Evolutionary conservation across 192 early-diverging fungal species (phyloP).

Genomic region (Coemansia sp.): DNA sequence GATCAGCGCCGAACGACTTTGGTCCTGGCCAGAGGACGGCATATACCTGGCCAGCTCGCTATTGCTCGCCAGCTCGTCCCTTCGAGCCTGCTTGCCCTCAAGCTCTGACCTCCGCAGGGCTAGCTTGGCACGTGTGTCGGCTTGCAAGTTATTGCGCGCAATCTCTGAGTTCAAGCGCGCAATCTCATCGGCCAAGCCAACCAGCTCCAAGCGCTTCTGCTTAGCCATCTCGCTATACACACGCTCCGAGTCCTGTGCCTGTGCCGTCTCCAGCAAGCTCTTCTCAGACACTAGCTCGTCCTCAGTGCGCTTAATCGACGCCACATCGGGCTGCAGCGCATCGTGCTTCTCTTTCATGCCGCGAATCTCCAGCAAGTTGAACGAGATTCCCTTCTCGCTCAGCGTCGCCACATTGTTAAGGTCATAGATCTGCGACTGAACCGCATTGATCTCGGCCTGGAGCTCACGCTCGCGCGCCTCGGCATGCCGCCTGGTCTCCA

Average conservation of each 20-base stretch:
- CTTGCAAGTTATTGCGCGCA: slow-evolving; percentile 57
- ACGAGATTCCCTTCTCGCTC: slow-evolving; percentile 19
- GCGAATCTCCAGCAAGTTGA: slow-evolving; percentile 21
- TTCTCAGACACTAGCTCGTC: slow-evolving; percentile 34
- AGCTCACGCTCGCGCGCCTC: slow-evolving; percentile 21
- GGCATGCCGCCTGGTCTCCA: slow-evolving; percentile 14
- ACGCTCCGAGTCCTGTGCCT: slow-evolving; percentile 11
- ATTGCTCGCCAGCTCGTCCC: slow-evolving; percentile 2
- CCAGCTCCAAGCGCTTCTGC: slow-evolving; percentile 47
- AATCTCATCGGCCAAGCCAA: slow-evolving; percentile 48
- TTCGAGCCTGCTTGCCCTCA: slow-evolving; percentile 20
- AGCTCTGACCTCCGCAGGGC: slow-evolving; percentile 57
- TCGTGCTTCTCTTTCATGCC: slow-evolving; percentile 20
- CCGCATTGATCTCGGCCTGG: slow-evolving; percentile 28
- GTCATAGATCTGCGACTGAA: slow-evolving; percentile 35
- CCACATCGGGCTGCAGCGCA: slow-evolving; percentile 19
- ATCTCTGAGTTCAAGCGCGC: slow-evolving; percentile 58
- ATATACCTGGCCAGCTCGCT: slow-evolving; percentile 14
- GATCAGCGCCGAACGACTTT: slow-evolving; percentile 24
- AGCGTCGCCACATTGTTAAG: slow-evolving; percentile 18
- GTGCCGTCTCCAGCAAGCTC: slow-evolving; percentile 20
- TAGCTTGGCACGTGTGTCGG: slow-evolving; percentile 63
- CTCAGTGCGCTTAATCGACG: slow-evolving; percentile 2
- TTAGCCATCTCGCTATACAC: slow-evolving; percentile 23
- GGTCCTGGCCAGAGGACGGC: background rate